Base-by-base conservation (phyloP, 441 rosid genomes). In the Populus hybrid region DNA sequence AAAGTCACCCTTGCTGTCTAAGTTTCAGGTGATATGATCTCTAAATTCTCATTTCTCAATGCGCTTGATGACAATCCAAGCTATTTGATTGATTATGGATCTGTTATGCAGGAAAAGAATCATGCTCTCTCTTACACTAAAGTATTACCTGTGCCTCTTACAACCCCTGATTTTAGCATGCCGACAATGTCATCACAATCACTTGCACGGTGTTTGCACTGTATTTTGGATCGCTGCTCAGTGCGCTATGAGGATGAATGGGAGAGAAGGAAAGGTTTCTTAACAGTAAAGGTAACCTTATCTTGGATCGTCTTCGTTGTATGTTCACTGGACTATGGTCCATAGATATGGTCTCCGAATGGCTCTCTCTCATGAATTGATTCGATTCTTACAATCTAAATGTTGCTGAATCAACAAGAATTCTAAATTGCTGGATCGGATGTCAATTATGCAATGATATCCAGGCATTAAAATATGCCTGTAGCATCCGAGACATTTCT, bases 91-190 rank as follows among this genome's bases (percentile, higher is more conserved):
- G 64, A 40, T 69, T 72, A 32, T 86, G 70, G 26, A 76, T 74
- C 77, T 78, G 32, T 75, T 76, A 78, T 88, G 87, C 92, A 94
- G 99, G 95, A 86, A 79, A 89, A 72, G 42, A 86, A 84, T 40
- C 85, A 82, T 54, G 88, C 92, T 77, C 84, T 87, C 78, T 86
- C 94, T 54, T 96, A 94, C 85, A 90, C 98, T 2, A 97, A 96
- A 93, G 96, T 89, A 68, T 83, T 94, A 79, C 95, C 91, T n/a
- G 96, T 92, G 57, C 98, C 98, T 70, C 83, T 96, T 84, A 93
- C 96, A 78, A 93, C 99, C 32, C 98, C 99, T 82, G 98, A 96
- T 85, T 96, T 94, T 79, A 96, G 98, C 89, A 96, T 93, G 99
- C 98, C 98, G 66, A 96, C 88, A 94, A 96, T 67, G 98, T 96